Base-by-base conservation (phyloP, 305 asterid species). In the Rubia peregrina region DNA sequence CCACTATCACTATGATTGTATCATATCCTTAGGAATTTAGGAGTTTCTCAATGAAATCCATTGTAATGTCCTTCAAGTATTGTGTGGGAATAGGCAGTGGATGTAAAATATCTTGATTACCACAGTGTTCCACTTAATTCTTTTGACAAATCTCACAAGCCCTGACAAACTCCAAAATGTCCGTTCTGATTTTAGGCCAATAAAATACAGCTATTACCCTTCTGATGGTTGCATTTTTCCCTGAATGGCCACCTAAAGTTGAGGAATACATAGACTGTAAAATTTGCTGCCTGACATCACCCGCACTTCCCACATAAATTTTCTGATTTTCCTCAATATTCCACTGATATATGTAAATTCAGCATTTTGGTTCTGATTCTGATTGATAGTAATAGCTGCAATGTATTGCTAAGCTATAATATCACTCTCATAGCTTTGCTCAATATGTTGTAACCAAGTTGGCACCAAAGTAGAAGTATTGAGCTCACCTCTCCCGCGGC, bases 311-410 rank as follows among this genome's bases (percentile, higher is more conserved):
- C 17, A 11, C 0, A 0, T 46, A 12, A 12, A 44, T 10, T 11
- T 10, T 46, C 0, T 11, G 0, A 11, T 14, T 14, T 4, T 46
- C 0, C 16, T 46, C 51, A 46, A 4, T 1, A 46, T 13, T 10
- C 17, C 51, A 10, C 13, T 13, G 3, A 2, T 14, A 46, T 10
- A 46, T 1, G 16, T 10, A 12, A 11, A 46, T 11, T 46, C 2
- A 11, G 10, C 51, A 10, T 30, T 30, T 30, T 30, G 36, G 36
- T 46, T 10, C 13, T 2, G 3, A 46, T 10, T 11, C 0, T 11
- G 5, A 3, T 13, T 1, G 4, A 46, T 2, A 1, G 3, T 1
- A 10, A 1, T 13, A 3, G 2, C 0, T 2, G 5, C 4, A 11
- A 46, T 46, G 17, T 1, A 2, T 10, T 46, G 16, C 17, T 11